These are phyloP conservation scores for Keithomyces neogunnii DNA, from an alignment of 2,329 filamentous ascomycete species.

Conservation along the genomic window DNA sequence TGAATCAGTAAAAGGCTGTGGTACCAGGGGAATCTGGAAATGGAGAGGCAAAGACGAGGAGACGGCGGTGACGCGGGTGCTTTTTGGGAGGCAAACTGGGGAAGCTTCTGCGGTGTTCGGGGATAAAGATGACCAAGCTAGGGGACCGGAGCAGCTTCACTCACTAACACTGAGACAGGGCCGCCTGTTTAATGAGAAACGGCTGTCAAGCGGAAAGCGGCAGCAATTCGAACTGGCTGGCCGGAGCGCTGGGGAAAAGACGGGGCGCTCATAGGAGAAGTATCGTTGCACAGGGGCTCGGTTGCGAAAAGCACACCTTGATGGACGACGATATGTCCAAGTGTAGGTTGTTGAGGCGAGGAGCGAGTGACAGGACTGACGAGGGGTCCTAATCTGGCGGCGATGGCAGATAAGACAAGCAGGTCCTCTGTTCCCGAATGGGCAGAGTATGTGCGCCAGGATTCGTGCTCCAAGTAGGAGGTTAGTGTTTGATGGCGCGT, in stretches of 20 bases:
- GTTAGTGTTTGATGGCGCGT: too few relatives aligned
- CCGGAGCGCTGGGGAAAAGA: not conserved
- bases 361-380: conserved; percentile 1
- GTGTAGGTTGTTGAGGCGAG: not conserved
- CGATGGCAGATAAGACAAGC: conserved; percentile 4
- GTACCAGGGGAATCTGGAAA: not conserved
- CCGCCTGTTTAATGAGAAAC: not conserved
- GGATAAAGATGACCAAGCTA: not conserved
- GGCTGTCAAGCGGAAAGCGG: not conserved
- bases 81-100: conserved; percentile 1
- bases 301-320: conserved; percentile 1
- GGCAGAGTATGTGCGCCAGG: too few relatives aligned
- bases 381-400: not conserved
- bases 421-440: not conserved
- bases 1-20: not conserved
- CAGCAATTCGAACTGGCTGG: not conserved
- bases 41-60: not conserved
- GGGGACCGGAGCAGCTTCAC: not conserved
- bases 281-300: too few relatives aligned
- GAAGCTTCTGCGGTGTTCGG: conserved; percentile 5
- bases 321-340: not conserved
- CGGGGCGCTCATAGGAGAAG: not conserved
- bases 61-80: not conserved
- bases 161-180: too few relatives aligned
- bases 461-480: too few relatives aligned